Evolutionary conservation across 139 green algal species (phyloP).

Genomic region (Ulvella scutata): DNA sequence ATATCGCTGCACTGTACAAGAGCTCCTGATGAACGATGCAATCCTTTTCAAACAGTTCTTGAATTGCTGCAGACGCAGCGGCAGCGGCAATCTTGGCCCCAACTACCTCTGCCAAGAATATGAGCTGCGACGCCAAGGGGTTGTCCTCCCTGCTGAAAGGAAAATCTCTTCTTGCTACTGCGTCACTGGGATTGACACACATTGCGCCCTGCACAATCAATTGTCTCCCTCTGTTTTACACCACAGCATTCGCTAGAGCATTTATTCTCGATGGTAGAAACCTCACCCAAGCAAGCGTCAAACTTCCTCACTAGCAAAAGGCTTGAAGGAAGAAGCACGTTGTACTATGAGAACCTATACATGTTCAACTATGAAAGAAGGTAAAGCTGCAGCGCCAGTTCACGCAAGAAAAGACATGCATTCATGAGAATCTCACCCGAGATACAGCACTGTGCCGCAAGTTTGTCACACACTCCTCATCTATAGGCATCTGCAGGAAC

Average conservation of each 20-base stretch:
- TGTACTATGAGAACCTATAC: too few relatives aligned
- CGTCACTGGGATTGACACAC: neutral
- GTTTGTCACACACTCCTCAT: conserved; percentile 68
- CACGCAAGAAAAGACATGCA: too few relatives aligned
- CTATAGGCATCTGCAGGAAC: conserved; percentile 82
- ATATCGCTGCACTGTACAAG: neutral
- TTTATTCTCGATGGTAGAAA: too few relatives aligned
- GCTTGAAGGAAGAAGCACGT: too few relatives aligned
- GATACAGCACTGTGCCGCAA: conserved; percentile 17
- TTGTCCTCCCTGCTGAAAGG: neutral
- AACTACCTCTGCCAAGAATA: conserved; percentile 61
- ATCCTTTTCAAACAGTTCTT: conserved; percentile 50
- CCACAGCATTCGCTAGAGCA: neutral
- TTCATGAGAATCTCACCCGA: neutral
- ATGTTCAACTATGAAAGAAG: too few relatives aligned
- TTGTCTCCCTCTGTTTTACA: neutral
- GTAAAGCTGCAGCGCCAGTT: too few relatives aligned
- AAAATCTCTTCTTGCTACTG: neutral
- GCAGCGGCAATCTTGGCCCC: conserved; percentile 64
- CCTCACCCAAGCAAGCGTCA: too few relatives aligned
- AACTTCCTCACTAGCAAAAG: too few relatives aligned
- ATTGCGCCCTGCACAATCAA: neutral
- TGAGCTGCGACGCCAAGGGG: conserved; percentile 24
- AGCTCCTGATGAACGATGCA: neutral
- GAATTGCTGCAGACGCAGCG: conserved; percentile 62